Base-by-base conservation (phyloP, 495 filamentous ascomycete species). In the Cladorrhinum samala region DNA sequence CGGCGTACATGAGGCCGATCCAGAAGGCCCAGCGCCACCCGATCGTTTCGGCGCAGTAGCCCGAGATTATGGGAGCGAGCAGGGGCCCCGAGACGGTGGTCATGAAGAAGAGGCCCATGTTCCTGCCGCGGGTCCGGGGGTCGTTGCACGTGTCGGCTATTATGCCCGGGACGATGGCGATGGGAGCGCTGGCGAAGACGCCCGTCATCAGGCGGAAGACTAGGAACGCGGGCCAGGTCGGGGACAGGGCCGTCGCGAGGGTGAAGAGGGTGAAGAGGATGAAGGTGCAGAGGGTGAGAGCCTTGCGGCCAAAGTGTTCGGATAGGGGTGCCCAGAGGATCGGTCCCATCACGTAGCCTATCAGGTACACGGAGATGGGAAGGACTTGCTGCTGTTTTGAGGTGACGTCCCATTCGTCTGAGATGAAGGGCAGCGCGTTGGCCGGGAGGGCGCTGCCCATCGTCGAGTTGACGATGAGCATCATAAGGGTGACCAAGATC, bases 391-490 rank as follows among this genome's bases (percentile, higher is more conserved):
- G 71, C 40, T 70, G 68, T 40, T 83, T 61, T 33, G 79, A 76
- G 2, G 73, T 76, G 48, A 89, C 68, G 47, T 75, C 51, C 69
- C 83, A 89, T 50, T 84, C 74, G 7, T 67, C 56, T 0, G 75
- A 68, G 16, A 87, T 85, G 45, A 73, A 77, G 3, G 72, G 73
- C 38, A 79, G 80, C 38, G 80, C 80, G 58, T 80, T 84, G 51
- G 80, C 80, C 1, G 86, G 83, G 14, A 91, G 68, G 0, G 83
- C 77, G 24, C 81, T 85, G 2, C 82, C 81, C 60, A 91, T 78
- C n/a, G 87, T 89, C 30, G 79, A 83, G 68, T 90, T 91, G 62
- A 88, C 64, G 40, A 91, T 86, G 24, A 80, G 71, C 56, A 81
- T 62, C 67, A 87, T 82, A 47, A 77, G 76, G 1, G 77, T 72